Evolutionary conservation across 2,329 filamentous ascomycete species (phyloP), one percentile per base, ranked within the genome.

Genomic region (Aspergillus aculeatus): DNA sequence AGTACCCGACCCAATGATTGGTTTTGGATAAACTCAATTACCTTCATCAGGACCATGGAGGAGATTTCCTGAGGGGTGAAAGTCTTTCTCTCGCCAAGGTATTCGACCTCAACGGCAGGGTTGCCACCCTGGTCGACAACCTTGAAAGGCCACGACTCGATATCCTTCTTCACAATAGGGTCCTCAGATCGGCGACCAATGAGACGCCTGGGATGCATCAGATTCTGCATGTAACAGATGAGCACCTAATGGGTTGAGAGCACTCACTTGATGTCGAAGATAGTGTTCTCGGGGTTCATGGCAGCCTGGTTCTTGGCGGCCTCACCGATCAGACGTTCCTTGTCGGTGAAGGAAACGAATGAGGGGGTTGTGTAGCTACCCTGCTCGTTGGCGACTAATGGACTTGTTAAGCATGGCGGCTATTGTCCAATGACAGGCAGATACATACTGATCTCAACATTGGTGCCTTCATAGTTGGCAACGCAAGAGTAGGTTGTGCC

Each of bases 401-500:
- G 31, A 29, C 26, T 56, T 59, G 54, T 60, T 23, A 61, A 12
- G 7, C 21, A 47, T 26, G 3, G 32, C 35, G 4, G 29, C 26
- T 26, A 10, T 19, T 14, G 19, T 29, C 41, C 14, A 24, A 21
- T 26, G 7, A 24, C 6, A 24, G n/a, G 16, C 24, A 63, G 44
- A 65, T 66, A 82, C 86, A 74, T 83, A 89, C 87, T 97, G 86
- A 99, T 99, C 82, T 99, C 95, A 80, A 98, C 94, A 89, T 96
- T 97, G 86, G 87, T 94, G 80, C 95, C 95, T 84, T 98, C 95
- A 84, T 98, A 99, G 82, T 90, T 96, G 83, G 95, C 95, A 84
- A 98, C 95, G 83, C 95, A 99, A 77, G 95, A 98, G 88, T 99
- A 99, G 82, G 95, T 99, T 73, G 95, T 99, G 82, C 95, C 94